Base-by-base conservation (phyloP, 2,329 filamentous ascomycete genomes). In the Pseudohalonectria lignicola region DNA sequence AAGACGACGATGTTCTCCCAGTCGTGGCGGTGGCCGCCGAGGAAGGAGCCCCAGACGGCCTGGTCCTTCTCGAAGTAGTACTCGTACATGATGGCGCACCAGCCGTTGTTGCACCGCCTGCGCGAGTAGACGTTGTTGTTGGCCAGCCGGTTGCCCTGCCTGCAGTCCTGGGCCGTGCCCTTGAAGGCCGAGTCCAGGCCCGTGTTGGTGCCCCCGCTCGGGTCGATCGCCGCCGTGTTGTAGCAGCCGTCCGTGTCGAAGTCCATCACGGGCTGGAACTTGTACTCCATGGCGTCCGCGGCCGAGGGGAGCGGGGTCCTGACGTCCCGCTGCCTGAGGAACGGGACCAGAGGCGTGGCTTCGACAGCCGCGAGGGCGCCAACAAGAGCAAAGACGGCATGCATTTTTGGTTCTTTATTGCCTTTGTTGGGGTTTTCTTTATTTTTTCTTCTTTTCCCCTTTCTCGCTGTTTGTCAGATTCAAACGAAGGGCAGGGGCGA, bases 11-110 rank as follows among this genome's bases (percentile, higher is more conserved):
- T 48, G 45, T 59, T 53, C 50, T 61, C 57, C 57, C 57, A 60
- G 51, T 61, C 58, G 47, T 66, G 58, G 5, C 50, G 53, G 48
- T 66, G 62, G 13, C 58, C 57, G 16, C 47, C 44, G 25, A 30
- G 23, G 16, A 31, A 29, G 35, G 21, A 30, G 18, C 16, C 23
- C 23, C 23, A 16, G 25, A 21, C 13, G 13, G 53, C 50, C 3
- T 59, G 55, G 49, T 66, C 63, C 51, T 65, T 65, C 43, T 66
- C 63, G 39, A 66, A 66, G 50, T 64, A 67, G 50, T 66, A 66
- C 43, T 55, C 61, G 48, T 66, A 66, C 20, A 65, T 32, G 47
- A 62, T 56, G 12, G 55, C 54, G 49, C 63, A 67, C 62, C 61
- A 66, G 41, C 56, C 56, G 45, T 56, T 55, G 46, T 66, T 66